A percentile compares a stretch with the other conserved stretches of the same genome.
These are phyloP conservation scores for Debaryomycetaceae sp. DNA, from an alignment of 1,139 yeast genomes.

Conservation along the genomic window DNA sequence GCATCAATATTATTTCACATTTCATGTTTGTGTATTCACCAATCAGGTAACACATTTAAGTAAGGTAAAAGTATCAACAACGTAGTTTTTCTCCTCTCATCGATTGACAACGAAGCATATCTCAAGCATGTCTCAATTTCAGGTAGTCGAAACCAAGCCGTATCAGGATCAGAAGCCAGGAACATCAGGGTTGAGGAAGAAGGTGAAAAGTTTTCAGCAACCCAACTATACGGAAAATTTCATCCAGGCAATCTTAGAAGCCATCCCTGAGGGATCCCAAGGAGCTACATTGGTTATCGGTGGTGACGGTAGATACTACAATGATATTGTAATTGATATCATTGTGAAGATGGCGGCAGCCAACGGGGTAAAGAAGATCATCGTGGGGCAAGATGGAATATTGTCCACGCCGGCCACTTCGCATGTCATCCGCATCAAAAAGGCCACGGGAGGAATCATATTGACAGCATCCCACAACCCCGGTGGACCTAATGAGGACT, in stretches of 20 bases:
- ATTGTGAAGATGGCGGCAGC: slow-evolving; percentile 86
- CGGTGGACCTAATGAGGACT: slow-evolving; percentile 92
- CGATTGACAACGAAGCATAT: neutral
- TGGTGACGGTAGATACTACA: slow-evolving; percentile 95
- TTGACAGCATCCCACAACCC: slow-evolving; percentile 98
- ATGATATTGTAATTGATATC: slow-evolving; percentile 73
- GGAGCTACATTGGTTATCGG: slow-evolving; percentile 85
- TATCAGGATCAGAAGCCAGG: slow-evolving; percentile 95
- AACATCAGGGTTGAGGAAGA: slow-evolving; percentile 93
- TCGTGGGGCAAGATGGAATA: slow-evolving; percentile 84
- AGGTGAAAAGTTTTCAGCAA: slow-evolving; percentile 79
- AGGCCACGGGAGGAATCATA: slow-evolving; percentile 92
- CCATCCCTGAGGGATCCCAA: slow-evolving; percentile 86
- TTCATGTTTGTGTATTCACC: neutral
- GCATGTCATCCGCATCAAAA: slow-evolving; percentile 73
- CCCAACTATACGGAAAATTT: slow-evolving; percentile 89
- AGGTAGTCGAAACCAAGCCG: slow-evolving; percentile 58
- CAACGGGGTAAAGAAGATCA: slow-evolving; percentile 80
- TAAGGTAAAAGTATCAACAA: too few relatives aligned
- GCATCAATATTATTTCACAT: neutral
- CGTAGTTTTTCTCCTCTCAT: neutral
- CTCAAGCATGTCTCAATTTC: slow-evolving; percentile 10
- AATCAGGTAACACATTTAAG: neutral
- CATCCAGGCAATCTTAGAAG: slow-evolving; percentile 76
- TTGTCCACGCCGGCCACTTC: slow-evolving; percentile 96